Base-by-base conservation (phyloP, 306 rosid genomes). In the Prunus armeniaca region DNA sequence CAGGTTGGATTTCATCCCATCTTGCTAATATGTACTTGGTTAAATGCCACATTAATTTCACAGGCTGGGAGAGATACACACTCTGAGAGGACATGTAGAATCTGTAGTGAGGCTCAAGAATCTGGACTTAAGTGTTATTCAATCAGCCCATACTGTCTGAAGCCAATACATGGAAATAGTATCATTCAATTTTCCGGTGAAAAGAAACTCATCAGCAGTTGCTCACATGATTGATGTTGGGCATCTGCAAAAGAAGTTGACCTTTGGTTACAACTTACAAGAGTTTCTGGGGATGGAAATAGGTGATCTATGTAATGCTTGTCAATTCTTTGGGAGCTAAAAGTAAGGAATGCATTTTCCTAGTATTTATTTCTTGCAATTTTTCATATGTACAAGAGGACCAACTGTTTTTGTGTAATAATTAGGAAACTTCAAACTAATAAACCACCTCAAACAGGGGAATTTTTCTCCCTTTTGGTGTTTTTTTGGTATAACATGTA, bases 41-140 rank as follows among this genome's bases (percentile, higher is more conserved):
- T 51, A 27, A 28, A 38, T 72, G 63, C 25, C 50, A 13, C 45
- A 67, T 17, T 69, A 69, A 55, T 60, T 72, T 78, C 65, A 83
- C 93, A 91, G 97, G 86, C 81, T 92, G 60, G 89, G 97, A 65
- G 96, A 92, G 81, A 55, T 88, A 5, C 88, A 92, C 84, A 86
- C 88, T 19, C 82, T 92, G 50, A 89, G 86, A 82, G 97, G 97
- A 72, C 96, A 92, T 76, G 77, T 92, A 71, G 93, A 92, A 54
- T 92, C 93, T 49, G 90, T 89, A 24, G 49, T 82, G 58, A 89
- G 96, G 83, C 95, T 92, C 19, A 92, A 92, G 57, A 92, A 87
- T 3, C 80, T 92, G 73, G 91, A 89, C 80, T 69, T 54, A 41
- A 75, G 27, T 27, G 30, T 65, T 25, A 79, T 92, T 70, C 82